phyloP scores from a whole-genome alignment of 768 basidiomycete species.

The Sarcodon sp. region DNA sequence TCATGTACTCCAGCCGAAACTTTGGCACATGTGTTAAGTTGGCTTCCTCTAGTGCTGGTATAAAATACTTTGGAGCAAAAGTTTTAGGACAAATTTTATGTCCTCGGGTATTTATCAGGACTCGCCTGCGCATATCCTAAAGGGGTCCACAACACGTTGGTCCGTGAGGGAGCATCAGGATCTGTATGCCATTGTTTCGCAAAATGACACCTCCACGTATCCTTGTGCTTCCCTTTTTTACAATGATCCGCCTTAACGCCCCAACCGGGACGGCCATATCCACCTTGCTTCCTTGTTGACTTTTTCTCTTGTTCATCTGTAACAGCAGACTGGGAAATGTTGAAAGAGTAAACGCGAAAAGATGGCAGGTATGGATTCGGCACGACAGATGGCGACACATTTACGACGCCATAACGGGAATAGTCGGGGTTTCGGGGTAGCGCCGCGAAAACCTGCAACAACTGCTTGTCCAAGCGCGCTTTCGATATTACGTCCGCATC shows the following conservation, averaged over 20 bases:
- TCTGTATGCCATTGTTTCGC: conserved; percentile 49
- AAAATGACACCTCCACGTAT: conserved; percentile 55
- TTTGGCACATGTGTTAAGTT: conserved; percentile 36
- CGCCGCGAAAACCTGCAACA: conserved; percentile 52
- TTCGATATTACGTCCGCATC: conserved; percentile 9
- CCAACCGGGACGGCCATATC: neutral
- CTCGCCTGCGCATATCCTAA: conserved; percentile 80
- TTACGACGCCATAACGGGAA: conserved; percentile 63
- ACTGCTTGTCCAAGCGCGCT: conserved; percentile 36
- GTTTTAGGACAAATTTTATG: conserved; percentile 4
- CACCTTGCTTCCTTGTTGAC: conserved; percentile 5
- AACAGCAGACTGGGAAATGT: conserved; percentile 32
- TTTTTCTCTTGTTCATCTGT: conserved; percentile 4
- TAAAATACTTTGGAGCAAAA: conserved; percentile 37
- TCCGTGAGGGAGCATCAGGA: conserved; percentile 54
- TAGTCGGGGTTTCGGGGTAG: conserved; percentile 47
- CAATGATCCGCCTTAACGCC: conserved; percentile 12
- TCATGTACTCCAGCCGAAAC: conserved; percentile 73
- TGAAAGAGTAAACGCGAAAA: conserved; percentile 75
- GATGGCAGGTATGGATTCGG: conserved; percentile 81
- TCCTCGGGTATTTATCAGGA: neutral
- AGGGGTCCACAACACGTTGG: conserved; percentile 57
- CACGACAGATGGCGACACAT: conserved; percentile 71
- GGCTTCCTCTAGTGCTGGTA: conserved; percentile 35
- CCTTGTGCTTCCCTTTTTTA: conserved; percentile 33